Evolutionary conservation across 768 basidiomycete genomes (phyloP), one percentile per base, ranked within the genome.

Genomic region (Phlegmacium glaucopus): DNA sequence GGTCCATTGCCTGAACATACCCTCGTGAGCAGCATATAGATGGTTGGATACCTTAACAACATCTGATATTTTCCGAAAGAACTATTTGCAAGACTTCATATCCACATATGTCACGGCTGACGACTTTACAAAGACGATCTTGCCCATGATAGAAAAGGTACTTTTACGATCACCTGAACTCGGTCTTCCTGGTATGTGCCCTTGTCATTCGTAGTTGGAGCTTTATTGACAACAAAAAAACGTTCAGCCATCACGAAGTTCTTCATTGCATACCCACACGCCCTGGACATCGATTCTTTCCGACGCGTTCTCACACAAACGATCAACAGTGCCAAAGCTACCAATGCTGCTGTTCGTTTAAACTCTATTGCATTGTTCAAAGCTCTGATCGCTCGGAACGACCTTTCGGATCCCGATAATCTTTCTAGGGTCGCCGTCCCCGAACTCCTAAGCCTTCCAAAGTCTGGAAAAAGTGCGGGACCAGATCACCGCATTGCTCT

Each of bases 401-500:
- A 68, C 9, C 57, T 64, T 3, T 39, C 47, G n/a, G 55, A 67
- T 29, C 58, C 68, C 7, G 52, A 71, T 10, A 67, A 69, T 4
- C 70, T 76, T 17, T 56, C 72, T 9, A 69, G 72, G 6, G 51
- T 71, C 1, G 75, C 82, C 9, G 75, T 83, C 2, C 71, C 71
- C 8, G 91, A 95, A 52, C 64, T 93, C 4, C 68, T 93, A 9
- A 68, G 71, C n/a, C 73, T 92, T 0, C 88, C 92, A 1, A 84
- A 86, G 56, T 65, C 83, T 0, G 88, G 91, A 16, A 99, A 96
- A 72, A 90, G 93, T 0, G 70, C 84, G 1, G 91, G 92, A 1
- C 78, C 88, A 2, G 95, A 95, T 47, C 93, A 98, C 61, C 83
- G 94, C 13, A 63, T 83, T 4, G 73, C 86, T 0, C 71, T 98